Base-by-base conservation (phyloP, 2,329 filamentous ascomycete species). In the Fusarium sp. region DNA sequence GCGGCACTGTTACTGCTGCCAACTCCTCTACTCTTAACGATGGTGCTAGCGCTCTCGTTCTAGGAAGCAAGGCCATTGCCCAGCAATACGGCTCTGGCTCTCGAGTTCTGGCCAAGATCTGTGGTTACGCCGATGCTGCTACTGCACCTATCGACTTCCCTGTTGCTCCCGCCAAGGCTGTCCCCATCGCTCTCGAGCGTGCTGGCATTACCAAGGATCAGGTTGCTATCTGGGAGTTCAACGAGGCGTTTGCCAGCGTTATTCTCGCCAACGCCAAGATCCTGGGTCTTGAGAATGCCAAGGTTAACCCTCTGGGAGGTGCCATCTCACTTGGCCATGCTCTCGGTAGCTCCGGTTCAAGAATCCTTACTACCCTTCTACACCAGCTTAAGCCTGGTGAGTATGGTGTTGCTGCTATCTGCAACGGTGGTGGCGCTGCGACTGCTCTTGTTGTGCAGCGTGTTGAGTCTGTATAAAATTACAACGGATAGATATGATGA, bases 181-280 rank as follows among this genome's bases (percentile, higher is more conserved):
- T 98, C 0, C 94, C 95, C 5, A 89, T 98, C 75, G 95, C 95
- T 14, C 86, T 99, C 53, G 88, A 94, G 81, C 88, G 95, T 61
- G 96, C 96, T 1, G 95, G 95, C 14, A 95, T 99, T 73, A 93
- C 89, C 71, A 94, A 95, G 82, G 92, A 97, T 49, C 92, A 98
- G 80, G 94, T 99, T 47, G 91, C 95, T 8, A 84, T 98, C 24
- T 98, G 96, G 95, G 96, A 98, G 80, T 97, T 99, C 82, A 99
- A 99, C 81, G 96, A 99, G 83, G 96, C 96, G 0, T 99, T 99
- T 79, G 95, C 96, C 29, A 93, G 93, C 7, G 95, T 98, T 30
- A 96, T 98, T 81, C 94, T 96, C 79, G 95, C 95, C 44, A 98
- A 98, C 78, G 91, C 93, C 76, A 95, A 97, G 91, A 94, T 97